These are phyloP conservation scores for Colletotrichum chlorophyti DNA, from an alignment of 2,329 filamentous ascomycete species.

Conservation along the genomic window DNA sequence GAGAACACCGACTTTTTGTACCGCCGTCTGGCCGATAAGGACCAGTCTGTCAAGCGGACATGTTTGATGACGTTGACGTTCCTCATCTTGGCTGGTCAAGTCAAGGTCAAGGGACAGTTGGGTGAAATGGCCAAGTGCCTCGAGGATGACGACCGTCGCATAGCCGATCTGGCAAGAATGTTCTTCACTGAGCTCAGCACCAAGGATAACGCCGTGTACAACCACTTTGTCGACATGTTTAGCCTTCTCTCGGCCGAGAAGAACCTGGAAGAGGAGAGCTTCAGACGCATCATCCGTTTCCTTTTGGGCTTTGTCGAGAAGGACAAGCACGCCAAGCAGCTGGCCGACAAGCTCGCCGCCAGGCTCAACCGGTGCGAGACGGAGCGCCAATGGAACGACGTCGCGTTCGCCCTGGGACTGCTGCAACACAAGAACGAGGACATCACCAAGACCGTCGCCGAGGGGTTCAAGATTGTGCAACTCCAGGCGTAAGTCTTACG, in stretches of 20 bases:
- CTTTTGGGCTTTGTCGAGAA: conserved; percentile 96
- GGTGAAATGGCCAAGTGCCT: conserved; percentile 99
- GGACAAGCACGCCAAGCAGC: conserved; percentile 97
- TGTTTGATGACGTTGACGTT: conserved; percentile 99
- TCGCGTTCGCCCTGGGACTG: conserved; percentile 87
- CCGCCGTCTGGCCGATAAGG: conserved; percentile 85
- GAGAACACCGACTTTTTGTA: conserved; percentile 99
- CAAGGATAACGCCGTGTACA: conserved; percentile 99
- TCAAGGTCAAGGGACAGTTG: conserved; percentile 98
- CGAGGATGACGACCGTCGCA: conserved; percentile 93
- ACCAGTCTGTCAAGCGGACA: conserved; percentile 91
- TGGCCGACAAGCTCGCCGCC: conserved; percentile 90
- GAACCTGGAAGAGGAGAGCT: conserved; percentile 81
- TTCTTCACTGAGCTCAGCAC: conserved; percentile 98
- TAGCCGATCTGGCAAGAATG: conserved; percentile 93
- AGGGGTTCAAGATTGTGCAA: conserved; percentile 78
- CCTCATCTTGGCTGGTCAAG: conserved; percentile 93
- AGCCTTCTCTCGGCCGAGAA: conserved; percentile 85
- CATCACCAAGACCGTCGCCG: conserved; percentile 76
- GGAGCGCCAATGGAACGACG: conserved; percentile 97
- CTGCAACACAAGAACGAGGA: conserved; percentile 94
- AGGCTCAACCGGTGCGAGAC: conserved; percentile 85
- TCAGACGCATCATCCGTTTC: conserved; percentile 89
- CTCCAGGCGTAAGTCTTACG: conserved; percentile 54
- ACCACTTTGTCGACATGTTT: conserved; percentile 99